Percentiles rank a stretch among this genome's conserved stretches.
Evolutionary conservation across 202 grass and related monocot species (phyloP).

Genomic region (Schoenoplectus triqueter): DNA sequence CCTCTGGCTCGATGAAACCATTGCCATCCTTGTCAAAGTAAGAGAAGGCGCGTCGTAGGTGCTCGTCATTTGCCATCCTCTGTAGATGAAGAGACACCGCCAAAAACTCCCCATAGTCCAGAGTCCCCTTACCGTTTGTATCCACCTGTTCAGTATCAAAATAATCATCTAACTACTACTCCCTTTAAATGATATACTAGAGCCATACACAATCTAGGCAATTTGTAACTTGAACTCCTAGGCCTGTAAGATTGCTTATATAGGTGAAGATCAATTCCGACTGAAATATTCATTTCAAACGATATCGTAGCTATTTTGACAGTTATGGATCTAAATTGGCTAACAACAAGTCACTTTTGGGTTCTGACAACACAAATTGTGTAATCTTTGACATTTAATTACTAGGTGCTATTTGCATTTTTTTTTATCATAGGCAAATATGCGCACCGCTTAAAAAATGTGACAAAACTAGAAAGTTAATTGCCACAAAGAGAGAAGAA

Average conservation of each 20-base stretch:
- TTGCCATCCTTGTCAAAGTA: conserved; percentile 98
- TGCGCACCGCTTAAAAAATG: background rate
- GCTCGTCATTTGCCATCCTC: conserved; percentile 98
- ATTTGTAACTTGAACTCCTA: conserved; percentile 11
- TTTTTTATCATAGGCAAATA: background rate
- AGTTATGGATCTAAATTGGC: background rate
- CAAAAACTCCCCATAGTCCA: conserved; percentile 95
- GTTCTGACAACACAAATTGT: background rate
- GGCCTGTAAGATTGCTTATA: background rate
- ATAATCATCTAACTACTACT: background rate
- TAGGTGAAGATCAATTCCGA: background rate
- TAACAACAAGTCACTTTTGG: background rate
- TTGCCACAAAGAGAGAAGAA: background rate
- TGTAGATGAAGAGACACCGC: conserved; percentile 98
- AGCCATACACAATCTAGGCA: background rate
- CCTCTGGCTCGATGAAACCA: conserved; percentile 91
- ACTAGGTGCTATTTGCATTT: background rate
- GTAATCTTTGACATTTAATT: background rate
- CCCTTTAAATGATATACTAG: background rate
- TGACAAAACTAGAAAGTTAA: background rate
- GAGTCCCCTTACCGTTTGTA: conserved; percentile 72
- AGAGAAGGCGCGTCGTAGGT: conserved; percentile 80
- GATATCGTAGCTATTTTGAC: background rate
- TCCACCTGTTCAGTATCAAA: conserved; percentile 68
- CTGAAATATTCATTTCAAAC: background rate